Percentiles rank a stretch among this genome's conserved stretches.
phyloP scores from a whole-genome alignment of 2,329 filamentous ascomycete species.

The Ophiostoma piceae region DNA sequence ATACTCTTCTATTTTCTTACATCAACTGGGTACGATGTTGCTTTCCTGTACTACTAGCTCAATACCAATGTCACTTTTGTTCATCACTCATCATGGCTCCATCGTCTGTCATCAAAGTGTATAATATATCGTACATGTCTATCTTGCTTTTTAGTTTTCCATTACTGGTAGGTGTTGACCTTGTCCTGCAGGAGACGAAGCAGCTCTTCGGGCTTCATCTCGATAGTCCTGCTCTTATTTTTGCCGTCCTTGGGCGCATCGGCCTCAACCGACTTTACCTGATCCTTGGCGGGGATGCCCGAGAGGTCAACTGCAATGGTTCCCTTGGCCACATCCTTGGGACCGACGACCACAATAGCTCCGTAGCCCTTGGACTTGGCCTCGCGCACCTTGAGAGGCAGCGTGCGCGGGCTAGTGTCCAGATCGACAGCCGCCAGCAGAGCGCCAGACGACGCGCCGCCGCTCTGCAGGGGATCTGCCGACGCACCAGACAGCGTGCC shows the following conservation, averaged over 20 bases:
- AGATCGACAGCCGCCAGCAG: slow-evolving; percentile 60
- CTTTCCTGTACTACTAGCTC: not conserved
- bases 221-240: slow-evolving; percentile 19
- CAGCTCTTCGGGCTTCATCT: slow-evolving; percentile 35
- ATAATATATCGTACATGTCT: slow-evolving; percentile 6
- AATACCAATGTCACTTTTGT: not conserved
- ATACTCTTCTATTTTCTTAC: not conserved
- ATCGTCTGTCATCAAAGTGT: too few relatives aligned
- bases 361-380: slow-evolving; percentile 70
- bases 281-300: slow-evolving; percentile 23
- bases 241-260: not conserved
- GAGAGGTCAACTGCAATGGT: slow-evolving; percentile 48
- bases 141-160: not conserved
- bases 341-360: slow-evolving; percentile 67
- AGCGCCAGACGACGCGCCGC: slow-evolving; percentile 37
- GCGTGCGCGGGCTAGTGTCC: slow-evolving; percentile 56
- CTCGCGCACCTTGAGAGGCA: slow-evolving; percentile 65
- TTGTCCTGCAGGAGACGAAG: slow-evolving; percentile 43
- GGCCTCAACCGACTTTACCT: not conserved
- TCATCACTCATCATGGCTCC: not conserved
- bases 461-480: not conserved
- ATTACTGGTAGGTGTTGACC: slow-evolving; percentile 45
- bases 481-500: slow-evolving; percentile 46
- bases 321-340: slow-evolving; percentile 54
- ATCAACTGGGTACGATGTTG: too few relatives aligned